Evolutionary conservation across 2,329 filamentous ascomycete genomes (phyloP).

Genomic region (Bimuria novae-zelandiae): DNA sequence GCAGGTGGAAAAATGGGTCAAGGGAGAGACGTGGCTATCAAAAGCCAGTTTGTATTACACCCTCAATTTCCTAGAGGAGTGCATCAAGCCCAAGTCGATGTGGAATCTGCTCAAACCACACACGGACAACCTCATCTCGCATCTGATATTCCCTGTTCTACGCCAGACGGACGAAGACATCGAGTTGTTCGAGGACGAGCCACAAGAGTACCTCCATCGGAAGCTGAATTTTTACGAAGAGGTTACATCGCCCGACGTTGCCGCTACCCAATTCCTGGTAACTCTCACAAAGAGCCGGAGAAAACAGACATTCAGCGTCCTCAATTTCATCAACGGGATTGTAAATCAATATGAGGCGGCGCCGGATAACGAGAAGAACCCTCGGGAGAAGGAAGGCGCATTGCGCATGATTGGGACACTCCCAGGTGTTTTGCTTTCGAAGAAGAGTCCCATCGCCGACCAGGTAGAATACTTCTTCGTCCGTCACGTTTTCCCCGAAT

Average conservation of each 20-base stretch:
- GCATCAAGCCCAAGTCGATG: slow-evolving; percentile 95
- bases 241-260: slow-evolving; percentile 90
- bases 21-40: slow-evolving; percentile 92
- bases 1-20: slow-evolving; percentile 97
- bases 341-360: slow-evolving; percentile 90
- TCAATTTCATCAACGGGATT: slow-evolving; percentile 92
- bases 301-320: slow-evolving; percentile 93
- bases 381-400: slow-evolving; percentile 94
- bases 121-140: slow-evolving; percentile 88
- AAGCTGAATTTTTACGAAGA: slow-evolving; percentile 99
- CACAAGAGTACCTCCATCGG: slow-evolving; percentile 93
- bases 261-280: slow-evolving; percentile 94
- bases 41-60: slow-evolving; percentile 92
- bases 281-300: slow-evolving; percentile 91
- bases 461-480: slow-evolving; percentile 99
- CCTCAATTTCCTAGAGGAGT: slow-evolving; percentile 93
- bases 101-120: slow-evolving; percentile 94
- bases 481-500: slow-evolving; percentile 97
- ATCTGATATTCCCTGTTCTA: slow-evolving; percentile 93
- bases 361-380: slow-evolving; percentile 86
- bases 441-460: slow-evolving; percentile 97
- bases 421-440: slow-evolving; percentile 90
- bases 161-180: slow-evolving; percentile 92
- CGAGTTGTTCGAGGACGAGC: slow-evolving; percentile 91
- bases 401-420: slow-evolving; percentile 96